phyloP scores from a whole-genome alignment of 805 yeast genomes.

The Kuraishia hungarica region DNA sequence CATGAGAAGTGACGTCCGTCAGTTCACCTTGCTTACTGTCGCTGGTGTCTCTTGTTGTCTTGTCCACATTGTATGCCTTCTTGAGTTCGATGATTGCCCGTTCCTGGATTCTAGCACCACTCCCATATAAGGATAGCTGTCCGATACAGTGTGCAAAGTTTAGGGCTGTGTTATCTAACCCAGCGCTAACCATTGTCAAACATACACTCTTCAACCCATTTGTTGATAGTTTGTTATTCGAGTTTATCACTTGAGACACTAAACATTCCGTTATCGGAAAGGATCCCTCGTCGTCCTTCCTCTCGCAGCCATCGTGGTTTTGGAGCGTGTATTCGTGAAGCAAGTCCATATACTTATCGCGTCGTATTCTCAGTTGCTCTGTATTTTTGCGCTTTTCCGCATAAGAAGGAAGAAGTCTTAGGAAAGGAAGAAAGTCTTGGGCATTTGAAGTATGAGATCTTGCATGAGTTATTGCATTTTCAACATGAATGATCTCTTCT shows the following conservation, averaged over 20 bases:
- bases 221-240: conserved; percentile 12
- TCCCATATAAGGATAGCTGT: conserved; percentile 37
- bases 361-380: conserved; percentile 25
- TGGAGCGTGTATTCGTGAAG: conserved; percentile 22
- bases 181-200: conserved; percentile 73
- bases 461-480: conserved; percentile 44
- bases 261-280: background rate
- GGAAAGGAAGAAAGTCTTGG: conserved; percentile 43
- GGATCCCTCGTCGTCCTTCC: background rate
- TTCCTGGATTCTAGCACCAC: conserved; percentile 31
- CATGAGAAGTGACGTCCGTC: conserved; percentile 5
- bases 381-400: background rate
- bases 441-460: conserved; percentile 50
- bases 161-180: conserved; percentile 63
- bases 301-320: conserved; percentile 2
- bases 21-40: conserved; percentile 8
- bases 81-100: conserved; percentile 34
- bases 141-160: conserved; percentile 55
- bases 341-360: conserved; percentile 40
- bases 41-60: background rate
- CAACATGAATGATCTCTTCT: conserved; percentile 46
- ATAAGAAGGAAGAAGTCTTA: conserved; percentile 18
- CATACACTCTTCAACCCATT: conserved; percentile 52
- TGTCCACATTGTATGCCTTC: conserved; percentile 18
- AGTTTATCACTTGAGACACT: conserved; percentile 1